Base-by-base conservation (phyloP, 768 basidiomycete species). In the Psilocybe subaeruginosa region DNA sequence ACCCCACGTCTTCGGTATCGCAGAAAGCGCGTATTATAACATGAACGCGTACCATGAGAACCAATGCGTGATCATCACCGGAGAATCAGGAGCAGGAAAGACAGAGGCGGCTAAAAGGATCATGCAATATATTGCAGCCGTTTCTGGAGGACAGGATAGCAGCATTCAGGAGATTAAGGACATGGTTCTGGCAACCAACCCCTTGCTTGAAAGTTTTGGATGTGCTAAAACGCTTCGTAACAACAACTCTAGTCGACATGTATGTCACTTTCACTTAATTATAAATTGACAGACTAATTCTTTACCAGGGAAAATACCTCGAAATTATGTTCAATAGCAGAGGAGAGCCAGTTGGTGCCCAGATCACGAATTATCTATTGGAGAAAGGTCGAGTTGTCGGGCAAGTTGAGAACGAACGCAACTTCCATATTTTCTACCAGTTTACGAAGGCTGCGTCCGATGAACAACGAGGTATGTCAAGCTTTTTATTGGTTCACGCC, bases 21-120 rank as follows among this genome's bases (percentile, higher is more conserved):
- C 97, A 49, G 97, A 99, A 81, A 85, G 91, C 56, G 89, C 95
- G 8, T 99, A 99, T 80, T 99, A 99, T 80, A 94, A 96, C 73
- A 99, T 99, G 97, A 96, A 95, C 65, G 93, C 95, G 30, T 97
- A 99, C 77, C 92, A 96, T 75, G 97, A 99, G 77, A 99, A 99
- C 71, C 97, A 99, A 78, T 99, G 97, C 73, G 97, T 99, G 57
- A 99, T 99, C 77, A 99, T 99, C 70, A 95, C 96, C 37, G 97
- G 97, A 57, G 97, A 99, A 79, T 98, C 96, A 14, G 97, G 97
- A 54, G 97, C 97, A 3, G 97, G 97, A 54, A 99, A 99, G 82
- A 99, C 97, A 3, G 97, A 99, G 76, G 97, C 97, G 3, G 97
- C 97, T 19, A 99, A 99, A 75, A 88, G 95, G 52, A 99, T 99